Evolutionary conservation across 2,329 filamentous ascomycete species (phyloP).

Genomic region (Xylaria sp.): DNA sequence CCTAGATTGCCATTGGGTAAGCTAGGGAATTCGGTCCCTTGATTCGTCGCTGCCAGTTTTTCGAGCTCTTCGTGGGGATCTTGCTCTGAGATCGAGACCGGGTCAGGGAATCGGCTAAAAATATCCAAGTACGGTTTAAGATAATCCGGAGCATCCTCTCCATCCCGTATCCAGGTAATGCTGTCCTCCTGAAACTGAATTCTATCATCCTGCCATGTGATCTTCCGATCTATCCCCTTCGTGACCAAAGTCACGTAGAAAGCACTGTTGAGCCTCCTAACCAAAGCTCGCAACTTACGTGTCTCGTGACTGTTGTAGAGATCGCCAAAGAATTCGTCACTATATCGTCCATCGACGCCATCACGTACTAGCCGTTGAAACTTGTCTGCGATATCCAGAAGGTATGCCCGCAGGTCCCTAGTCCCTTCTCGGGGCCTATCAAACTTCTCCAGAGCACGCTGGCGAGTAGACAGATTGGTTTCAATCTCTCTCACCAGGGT

Average conservation of each 20-base stretch:
- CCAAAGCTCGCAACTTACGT: constrained; percentile 11
- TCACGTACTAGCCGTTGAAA: constrained; percentile 20
- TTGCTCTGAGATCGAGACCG: background rate
- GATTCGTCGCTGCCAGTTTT: constrained; percentile 29
- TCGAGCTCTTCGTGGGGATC: constrained; percentile 24
- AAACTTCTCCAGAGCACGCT: constrained; percentile 9
- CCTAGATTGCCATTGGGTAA: constrained; percentile 23
- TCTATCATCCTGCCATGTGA: constrained; percentile 5
- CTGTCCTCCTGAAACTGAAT: background rate
- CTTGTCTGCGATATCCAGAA: constrained; percentile 22
- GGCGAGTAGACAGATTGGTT: constrained; percentile 5
- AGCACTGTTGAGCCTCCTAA: constrained; percentile 20
- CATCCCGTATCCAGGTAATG: background rate
- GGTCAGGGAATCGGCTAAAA: constrained; percentile 7
- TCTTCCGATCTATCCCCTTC: constrained; percentile 23
- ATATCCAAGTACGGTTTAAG: background rate
- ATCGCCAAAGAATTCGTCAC: constrained; percentile 19
- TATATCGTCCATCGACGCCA: constrained; percentile 17
- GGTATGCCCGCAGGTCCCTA: background rate
- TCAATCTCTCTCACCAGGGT: constrained; percentile 15
- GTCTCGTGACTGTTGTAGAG: background rate
- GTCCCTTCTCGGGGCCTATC: constrained; percentile 3
- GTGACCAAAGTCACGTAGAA: constrained; percentile 21
- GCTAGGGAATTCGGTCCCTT: constrained; percentile 33
- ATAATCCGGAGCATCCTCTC: constrained; percentile 2